Conservation (phyloP, 164 flowering plant species). For the Piper betle region DNA sequence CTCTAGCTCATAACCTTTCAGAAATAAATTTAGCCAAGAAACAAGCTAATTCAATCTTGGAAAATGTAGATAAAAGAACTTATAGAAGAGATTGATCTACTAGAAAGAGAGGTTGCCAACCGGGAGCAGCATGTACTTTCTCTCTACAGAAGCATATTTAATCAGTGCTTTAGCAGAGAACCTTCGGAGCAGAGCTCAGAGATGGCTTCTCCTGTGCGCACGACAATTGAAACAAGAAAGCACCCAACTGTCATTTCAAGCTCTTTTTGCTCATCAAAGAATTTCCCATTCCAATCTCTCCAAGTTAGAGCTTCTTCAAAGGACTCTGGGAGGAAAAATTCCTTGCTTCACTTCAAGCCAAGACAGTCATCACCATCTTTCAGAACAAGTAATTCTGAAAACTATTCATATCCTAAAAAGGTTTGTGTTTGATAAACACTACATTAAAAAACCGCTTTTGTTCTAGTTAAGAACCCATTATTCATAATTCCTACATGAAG, state of each 20-base stretch:
- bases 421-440: not conserved
- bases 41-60: no score
- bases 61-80: constrained; percentile 56
- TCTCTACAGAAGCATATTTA: constrained; percentile 68
- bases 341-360: constrained; percentile 23
- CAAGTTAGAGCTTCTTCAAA: constrained; percentile 29
- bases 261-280: constrained; percentile 79
- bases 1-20: not conserved
- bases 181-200: constrained; percentile 57
- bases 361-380: constrained; percentile 19
- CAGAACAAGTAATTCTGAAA: not conserved
- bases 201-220: constrained; percentile 53
- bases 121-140: constrained; percentile 83
- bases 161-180: constrained; percentile 41
- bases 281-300: constrained; percentile 47
- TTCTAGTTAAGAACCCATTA: no score
- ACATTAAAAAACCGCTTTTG: not conserved
- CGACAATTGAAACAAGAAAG: constrained; percentile 37
- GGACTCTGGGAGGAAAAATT: constrained; percentile 32
- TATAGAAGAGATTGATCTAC: constrained; percentile 68
- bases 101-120: constrained; percentile 82
- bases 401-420: not conserved
- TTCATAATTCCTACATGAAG: no score
- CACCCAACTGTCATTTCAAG: constrained; percentile 75
- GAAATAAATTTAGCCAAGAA: no score